Evolutionary conservation across 345 rosid species (phyloP).

Genomic region (Acer campestre): DNA sequence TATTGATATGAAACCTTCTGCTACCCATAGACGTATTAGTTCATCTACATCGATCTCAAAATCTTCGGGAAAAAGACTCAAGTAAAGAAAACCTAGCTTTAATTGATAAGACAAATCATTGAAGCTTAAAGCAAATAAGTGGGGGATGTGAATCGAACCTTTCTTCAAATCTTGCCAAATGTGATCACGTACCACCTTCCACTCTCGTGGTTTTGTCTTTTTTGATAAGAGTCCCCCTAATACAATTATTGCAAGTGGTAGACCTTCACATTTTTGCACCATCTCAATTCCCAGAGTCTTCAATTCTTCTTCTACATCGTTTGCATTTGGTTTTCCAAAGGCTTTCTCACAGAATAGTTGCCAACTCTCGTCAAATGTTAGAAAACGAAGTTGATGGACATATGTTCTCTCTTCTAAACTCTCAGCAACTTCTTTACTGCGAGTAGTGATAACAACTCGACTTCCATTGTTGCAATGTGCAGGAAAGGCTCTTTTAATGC

Average conservation of each 20-base stretch:
- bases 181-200: background rate
- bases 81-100: constrained; percentile 31
- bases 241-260: constrained; percentile 33
- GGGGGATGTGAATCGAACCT: constrained; percentile 21
- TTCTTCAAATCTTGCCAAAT: background rate
- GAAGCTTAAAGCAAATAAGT: constrained; percentile 33
- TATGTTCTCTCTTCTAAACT: constrained; percentile 16
- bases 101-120: constrained; percentile 29
- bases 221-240: constrained; percentile 30
- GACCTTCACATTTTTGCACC: constrained; percentile 28
- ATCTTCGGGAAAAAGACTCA: constrained; percentile 33
- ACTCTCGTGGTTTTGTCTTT: background rate
- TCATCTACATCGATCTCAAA: constrained; percentile 15
- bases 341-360: constrained; percentile 27
- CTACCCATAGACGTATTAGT: constrained; percentile 28
- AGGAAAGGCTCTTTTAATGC: constrained; percentile 26
- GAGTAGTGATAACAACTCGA: constrained; percentile 30
- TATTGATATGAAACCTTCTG: constrained; percentile 26
- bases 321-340: background rate
- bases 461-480: constrained; percentile 20
- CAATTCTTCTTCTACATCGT: background rate
- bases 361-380: constrained; percentile 24
- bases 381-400: constrained; percentile 19
- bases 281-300: constrained; percentile 28
- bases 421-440: constrained; percentile 20